phyloP scores from a whole-genome alignment of 140 eudicot genomes.

The Ambrosia hybrid region DNA sequence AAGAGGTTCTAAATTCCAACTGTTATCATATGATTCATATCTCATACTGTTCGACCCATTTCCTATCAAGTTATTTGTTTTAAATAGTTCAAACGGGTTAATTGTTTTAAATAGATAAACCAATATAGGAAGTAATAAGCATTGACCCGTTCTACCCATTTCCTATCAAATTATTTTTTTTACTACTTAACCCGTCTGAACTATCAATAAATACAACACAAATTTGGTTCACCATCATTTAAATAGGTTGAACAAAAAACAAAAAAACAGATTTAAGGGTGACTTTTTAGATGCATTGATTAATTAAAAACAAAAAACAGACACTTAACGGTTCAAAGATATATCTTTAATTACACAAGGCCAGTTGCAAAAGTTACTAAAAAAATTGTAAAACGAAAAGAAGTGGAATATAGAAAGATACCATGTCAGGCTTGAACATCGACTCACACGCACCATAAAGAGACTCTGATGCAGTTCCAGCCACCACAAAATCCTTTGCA shows the following conservation, averaged over 20 bases:
- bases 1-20: not conserved
- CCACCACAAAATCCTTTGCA: slow-evolving; percentile 95
- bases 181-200: not conserved
- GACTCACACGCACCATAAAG: slow-evolving; percentile 98
- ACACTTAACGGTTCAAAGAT: not conserved
- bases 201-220: not conserved
- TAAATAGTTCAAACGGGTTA: no score
- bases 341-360: slow-evolving; percentile 1
- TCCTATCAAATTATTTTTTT: not conserved
- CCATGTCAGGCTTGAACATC: slow-evolving; percentile 99
- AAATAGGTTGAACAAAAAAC: not conserved
- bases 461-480: slow-evolving; percentile 96
- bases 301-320: not conserved
- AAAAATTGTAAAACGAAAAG: not conserved
- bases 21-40: not conserved
- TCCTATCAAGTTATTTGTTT: no score
- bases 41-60: not conserved
- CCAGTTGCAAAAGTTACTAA: not conserved
- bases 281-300: not conserved
- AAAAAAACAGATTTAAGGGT: no score
- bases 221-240: not conserved
- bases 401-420: slow-evolving; percentile 24
- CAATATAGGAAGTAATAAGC: not conserved
- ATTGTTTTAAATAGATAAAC: not conserved
- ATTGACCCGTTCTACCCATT: not conserved